Percentiles rank a stretch among this genome's conserved stretches.
phyloP scores from a whole-genome alignment of 352 stramenopile genomes.

The Globisporangium iwayamae region DNA sequence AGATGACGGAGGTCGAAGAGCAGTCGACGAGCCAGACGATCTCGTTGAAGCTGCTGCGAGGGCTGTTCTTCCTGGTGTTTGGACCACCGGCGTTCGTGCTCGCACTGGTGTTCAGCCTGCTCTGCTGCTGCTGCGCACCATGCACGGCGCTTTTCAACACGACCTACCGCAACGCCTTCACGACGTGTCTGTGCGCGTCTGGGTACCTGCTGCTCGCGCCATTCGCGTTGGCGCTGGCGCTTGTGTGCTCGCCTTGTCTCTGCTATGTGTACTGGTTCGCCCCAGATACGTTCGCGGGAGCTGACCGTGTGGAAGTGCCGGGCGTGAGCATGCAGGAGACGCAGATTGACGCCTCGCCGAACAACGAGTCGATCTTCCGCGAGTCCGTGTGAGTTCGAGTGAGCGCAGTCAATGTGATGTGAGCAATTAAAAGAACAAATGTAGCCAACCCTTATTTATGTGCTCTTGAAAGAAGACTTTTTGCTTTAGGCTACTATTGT shows the following conservation, averaged over 20 bases:
- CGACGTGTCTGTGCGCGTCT: constrained; percentile 56
- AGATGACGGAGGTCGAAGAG: constrained; percentile 61
- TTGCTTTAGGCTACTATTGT: too few relatives aligned
- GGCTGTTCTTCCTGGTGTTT: constrained; percentile 63
- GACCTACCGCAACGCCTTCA: constrained; percentile 56
- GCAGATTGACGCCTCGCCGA: constrained; percentile 14
- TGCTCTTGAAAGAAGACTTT: not conserved
- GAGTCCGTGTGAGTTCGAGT: constrained; percentile 3
- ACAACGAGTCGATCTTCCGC: constrained; percentile 18
- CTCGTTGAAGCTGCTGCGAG: constrained; percentile 30
- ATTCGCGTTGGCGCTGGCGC: constrained; percentile 25
- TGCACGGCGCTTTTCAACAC: constrained; percentile 42
- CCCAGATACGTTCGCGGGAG: constrained; percentile 8
- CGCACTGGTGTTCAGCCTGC: constrained; percentile 46
- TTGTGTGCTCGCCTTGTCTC: constrained; percentile 19
- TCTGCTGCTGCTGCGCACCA: constrained; percentile 64
- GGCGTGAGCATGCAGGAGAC: constrained; percentile 16
- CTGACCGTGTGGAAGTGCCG: not conserved
- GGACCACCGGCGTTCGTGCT: constrained; percentile 58
- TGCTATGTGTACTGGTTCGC: constrained; percentile 17
- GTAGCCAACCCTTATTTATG: constrained; percentile 1
- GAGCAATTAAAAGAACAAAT: not conserved
- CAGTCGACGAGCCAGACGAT: constrained; percentile 39
- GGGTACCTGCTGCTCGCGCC: constrained; percentile 54
- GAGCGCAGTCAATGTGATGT: too few relatives aligned